Base-by-base conservation (phyloP, 352 stramenopile species). In the Phytophthora nicotianae region DNA sequence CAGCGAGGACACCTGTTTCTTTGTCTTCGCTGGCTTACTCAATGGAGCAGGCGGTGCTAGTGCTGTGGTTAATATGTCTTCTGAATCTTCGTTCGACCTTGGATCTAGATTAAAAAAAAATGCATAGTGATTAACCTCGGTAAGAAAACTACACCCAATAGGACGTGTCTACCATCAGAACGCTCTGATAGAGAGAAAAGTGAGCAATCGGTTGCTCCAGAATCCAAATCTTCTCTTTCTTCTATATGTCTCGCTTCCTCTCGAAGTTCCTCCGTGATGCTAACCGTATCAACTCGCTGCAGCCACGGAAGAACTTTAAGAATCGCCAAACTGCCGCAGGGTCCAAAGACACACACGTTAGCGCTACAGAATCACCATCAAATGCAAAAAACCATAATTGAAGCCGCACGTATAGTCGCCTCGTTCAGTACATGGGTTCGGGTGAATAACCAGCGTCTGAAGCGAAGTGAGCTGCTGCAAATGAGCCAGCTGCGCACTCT, bases 381-480 rank as follows among this genome's bases (percentile, higher is more conserved):
- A 5, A 35, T 13, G 9, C 9, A 35, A 35, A 35, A 35, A 35
- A 14, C 9, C 13, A 35, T 13, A 9, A 50, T 1, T 5, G 4
- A 46, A 6, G 4, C 6, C 72, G 19, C 53, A 90, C 83, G 77
- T 46, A 52, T 88, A 91, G 14, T 79, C 68, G 7, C 69, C 50
- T 16, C 38, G 43, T 16, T 85, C 62, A 0, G 82, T 90, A 60
- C 81, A 91, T 21, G 84, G 84, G 65, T 93, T 93, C 16, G 82
- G 77, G 26, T 90, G 81, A 8, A 91, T 42, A 20, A 90, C 58
- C 16, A 93, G 65, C 16, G 68, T 83, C 29, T 70, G 62, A 11
- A 93, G 72, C 35, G 72, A 60, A 2, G 41, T 54, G 2, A 90
- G 65, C 7, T 70, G n/a, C 42, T 72, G 61, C 17, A 93, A 53